Conservation (phyloP, 1,284 basidiomycete species). For the Tilletia caries region DNA sequence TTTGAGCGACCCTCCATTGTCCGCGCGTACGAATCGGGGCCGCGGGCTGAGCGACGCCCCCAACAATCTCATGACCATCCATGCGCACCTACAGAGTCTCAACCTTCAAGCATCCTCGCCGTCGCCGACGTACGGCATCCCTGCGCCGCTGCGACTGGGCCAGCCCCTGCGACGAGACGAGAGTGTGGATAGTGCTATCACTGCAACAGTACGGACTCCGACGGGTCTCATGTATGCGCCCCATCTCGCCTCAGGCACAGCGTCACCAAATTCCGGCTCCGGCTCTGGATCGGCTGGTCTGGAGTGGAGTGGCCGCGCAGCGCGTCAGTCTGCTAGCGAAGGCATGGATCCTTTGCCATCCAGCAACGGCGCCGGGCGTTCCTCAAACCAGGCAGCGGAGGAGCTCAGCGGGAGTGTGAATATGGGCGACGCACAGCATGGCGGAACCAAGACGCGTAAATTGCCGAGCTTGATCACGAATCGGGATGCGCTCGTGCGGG, state of each 20-base stretch:
- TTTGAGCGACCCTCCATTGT: too few species aligned
- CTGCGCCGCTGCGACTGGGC: neutral
- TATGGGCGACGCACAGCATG: neutral
- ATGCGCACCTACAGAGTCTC: neutral
- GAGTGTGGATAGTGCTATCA: neutral
- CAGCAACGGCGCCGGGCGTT: neutral
- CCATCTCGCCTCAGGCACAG: neutral
- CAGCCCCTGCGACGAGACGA: neutral
- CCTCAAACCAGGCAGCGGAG: neutral
- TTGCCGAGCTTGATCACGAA: constrained; percentile 43
- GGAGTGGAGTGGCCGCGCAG: neutral
- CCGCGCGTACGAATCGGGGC: neutral
- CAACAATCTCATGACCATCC: neutral
- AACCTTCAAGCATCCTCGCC: neutral
- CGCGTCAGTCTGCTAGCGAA: neutral
- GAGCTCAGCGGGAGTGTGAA: neutral
- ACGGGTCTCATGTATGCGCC: constrained; percentile 1
- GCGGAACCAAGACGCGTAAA: constrained; percentile 17
- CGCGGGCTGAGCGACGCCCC: constrained; percentile 9
- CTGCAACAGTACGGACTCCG: neutral
- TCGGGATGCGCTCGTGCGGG: constrained; percentile 32
- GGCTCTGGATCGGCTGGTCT: neutral
- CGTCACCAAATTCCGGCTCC: too few species aligned
- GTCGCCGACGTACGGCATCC: neutral
- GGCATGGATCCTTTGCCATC: neutral